Evolutionary conservation across 192 early-diverging fungal species (phyloP).

Genomic region (Coemansia sp.): DNA sequence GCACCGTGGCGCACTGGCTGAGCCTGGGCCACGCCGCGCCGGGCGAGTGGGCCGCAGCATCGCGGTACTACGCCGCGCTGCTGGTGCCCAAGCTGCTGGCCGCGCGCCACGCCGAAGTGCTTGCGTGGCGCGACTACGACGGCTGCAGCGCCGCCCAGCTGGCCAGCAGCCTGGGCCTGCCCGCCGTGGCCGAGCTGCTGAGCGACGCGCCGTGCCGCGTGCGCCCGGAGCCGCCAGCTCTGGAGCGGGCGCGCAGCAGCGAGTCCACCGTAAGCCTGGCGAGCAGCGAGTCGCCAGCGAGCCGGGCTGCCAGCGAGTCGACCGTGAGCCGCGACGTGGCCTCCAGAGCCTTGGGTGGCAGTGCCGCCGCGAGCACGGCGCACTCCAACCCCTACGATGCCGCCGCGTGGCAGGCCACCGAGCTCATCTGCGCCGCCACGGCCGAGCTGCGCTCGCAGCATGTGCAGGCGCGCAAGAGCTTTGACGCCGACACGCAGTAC

Average conservation of each 20-base stretch:
- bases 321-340: not conserved
- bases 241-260: not conserved
- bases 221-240: not conserved
- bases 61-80: conserved; percentile 11
- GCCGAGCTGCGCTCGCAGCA: conserved; percentile 28
- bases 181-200: not conserved
- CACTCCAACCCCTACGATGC: conserved; percentile 22
- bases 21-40: conserved; percentile 1
- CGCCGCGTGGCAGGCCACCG: conserved; percentile 9
- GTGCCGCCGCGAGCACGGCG: too few relatives aligned
- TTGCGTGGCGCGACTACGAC: conserved; percentile 28
- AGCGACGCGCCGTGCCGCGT: not conserved
- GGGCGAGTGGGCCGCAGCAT: conserved; percentile 7
- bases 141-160: conserved; percentile 18
- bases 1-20: conserved; percentile 41
- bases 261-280: not conserved
- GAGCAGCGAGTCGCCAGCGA: not conserved
- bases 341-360: not conserved
- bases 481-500: conserved; percentile 36
- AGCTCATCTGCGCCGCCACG: conserved; percentile 10
- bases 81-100: conserved; percentile 9
- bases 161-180: conserved; percentile 8
- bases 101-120: conserved; percentile 9
- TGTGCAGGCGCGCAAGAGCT: not conserved
- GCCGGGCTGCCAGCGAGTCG: too few relatives aligned